phyloP scores from a whole-genome alignment of 805 yeast species.

The Yamadazyma endophytica region DNA sequence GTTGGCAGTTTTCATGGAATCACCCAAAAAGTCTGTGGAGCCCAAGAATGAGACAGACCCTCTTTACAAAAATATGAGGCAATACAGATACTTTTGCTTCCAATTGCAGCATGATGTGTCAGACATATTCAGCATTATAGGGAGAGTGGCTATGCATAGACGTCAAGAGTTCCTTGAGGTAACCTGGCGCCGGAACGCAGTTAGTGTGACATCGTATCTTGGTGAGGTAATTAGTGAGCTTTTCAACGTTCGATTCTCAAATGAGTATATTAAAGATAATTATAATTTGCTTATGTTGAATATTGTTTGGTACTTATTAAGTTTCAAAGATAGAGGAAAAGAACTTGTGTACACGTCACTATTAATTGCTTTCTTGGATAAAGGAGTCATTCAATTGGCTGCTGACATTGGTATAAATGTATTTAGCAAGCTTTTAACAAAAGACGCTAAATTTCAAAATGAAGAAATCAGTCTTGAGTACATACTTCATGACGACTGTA shows the following conservation, averaged over 20 bases:
- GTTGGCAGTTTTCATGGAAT: conserved; percentile 39
- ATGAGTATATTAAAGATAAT: conserved; percentile 16
- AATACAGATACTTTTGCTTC: conserved; percentile 48
- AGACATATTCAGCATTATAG: conserved; percentile 38
- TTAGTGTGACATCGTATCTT: conserved; percentile 34
- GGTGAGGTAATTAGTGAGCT: conserved; percentile 22
- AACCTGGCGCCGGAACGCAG: conserved; percentile 36
- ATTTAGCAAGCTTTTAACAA: conserved; percentile 1
- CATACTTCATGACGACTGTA: background rate
- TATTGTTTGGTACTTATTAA: conserved; percentile 35
- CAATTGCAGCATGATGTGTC: conserved; percentile 45
- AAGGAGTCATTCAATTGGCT: conserved; percentile 40
- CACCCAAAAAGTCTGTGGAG: conserved; percentile 26
- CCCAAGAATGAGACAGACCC: conserved; percentile 45
- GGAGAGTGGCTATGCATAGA: conserved; percentile 43
- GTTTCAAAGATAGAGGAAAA: conserved; percentile 19
- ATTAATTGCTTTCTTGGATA: conserved; percentile 47
- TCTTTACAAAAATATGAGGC: conserved; percentile 53
- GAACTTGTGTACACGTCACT: conserved; percentile 34
- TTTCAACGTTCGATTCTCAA: conserved; percentile 16
- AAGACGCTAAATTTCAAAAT: too few species aligned
- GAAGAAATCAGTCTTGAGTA: too few species aligned
- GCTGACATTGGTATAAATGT: conserved; percentile 17
- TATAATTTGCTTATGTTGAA: conserved; percentile 33
- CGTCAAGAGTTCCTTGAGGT: conserved; percentile 39